Percentiles rank a stretch among this genome's conserved stretches.
These are phyloP conservation scores for Nakaseomyces uthaithaninus DNA, from an alignment of 1,139 yeast species.

Conservation along the genomic window DNA sequence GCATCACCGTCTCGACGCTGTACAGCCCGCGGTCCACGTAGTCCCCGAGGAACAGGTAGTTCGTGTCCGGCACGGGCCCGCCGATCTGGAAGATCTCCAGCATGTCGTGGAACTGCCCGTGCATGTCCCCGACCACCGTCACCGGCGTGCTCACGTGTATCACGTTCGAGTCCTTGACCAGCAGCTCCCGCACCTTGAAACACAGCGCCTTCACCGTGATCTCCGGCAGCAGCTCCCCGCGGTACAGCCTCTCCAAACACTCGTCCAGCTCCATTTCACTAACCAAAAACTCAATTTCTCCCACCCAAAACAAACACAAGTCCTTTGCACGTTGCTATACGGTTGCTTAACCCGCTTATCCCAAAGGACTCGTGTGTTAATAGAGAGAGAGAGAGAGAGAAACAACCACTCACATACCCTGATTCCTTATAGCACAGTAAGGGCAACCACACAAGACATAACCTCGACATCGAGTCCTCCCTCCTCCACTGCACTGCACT, in stretches of 20 bases:
- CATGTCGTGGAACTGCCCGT: slow-evolving; percentile 92
- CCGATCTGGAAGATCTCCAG: slow-evolving; percentile 84
- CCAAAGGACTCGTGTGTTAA: too few species aligned
- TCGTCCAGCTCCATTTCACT: slow-evolving; percentile 48
- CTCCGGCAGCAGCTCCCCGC: slow-evolving; percentile 60
- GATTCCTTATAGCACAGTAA: too few species aligned
- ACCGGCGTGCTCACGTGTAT: slow-evolving; percentile 79
- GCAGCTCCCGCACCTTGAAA: slow-evolving; percentile 60
- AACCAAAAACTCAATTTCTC: too few species aligned
- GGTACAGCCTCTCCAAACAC: slow-evolving; percentile 57
- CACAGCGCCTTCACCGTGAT: slow-evolving; percentile 59
- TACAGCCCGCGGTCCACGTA: slow-evolving; percentile 68
- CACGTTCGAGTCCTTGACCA: slow-evolving; percentile 76
- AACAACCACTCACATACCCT: too few species aligned
- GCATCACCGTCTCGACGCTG: slow-evolving; percentile 83
- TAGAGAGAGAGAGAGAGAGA: too few species aligned
- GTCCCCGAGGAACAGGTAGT: slow-evolving; percentile 86
- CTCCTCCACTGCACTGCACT: too few species aligned
- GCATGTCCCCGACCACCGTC: slow-evolving; percentile 97
- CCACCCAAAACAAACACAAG: too few species aligned
- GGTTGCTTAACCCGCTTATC: too few species aligned
- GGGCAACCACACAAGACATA: too few species aligned
- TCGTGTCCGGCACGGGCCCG: slow-evolving; percentile 88
- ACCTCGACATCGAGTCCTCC: too few species aligned
- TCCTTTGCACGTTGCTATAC: too few species aligned